Conservation (phyloP, 306 rosid genomes). For the Ceratonia siliqua region DNA sequence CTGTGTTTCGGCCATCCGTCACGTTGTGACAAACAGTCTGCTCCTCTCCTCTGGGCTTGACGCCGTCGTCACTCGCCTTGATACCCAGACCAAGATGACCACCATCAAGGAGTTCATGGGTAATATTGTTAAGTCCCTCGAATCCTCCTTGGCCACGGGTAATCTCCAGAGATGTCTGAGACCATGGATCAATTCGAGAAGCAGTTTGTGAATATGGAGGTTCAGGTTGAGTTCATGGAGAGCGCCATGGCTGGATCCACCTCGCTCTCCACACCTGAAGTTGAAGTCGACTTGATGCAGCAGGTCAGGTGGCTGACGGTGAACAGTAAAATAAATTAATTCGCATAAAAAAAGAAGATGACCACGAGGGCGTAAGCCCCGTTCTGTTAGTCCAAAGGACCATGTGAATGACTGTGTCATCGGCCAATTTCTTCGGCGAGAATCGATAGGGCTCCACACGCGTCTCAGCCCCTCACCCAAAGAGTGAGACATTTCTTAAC, state of each 20-base stretch:
- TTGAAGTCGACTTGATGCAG: constrained; percentile 75
- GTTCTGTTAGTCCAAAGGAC: constrained; percentile 35
- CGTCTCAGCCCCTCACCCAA: constrained; percentile 34
- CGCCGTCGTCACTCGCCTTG: constrained; percentile 80
- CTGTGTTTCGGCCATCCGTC: too few relatives aligned
- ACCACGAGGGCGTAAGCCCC: constrained; percentile 41
- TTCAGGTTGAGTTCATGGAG: constrained; percentile 83
- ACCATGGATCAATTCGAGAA: constrained; percentile 77
- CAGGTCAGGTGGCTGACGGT: too few relatives aligned
- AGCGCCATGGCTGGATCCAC: constrained; percentile 81
- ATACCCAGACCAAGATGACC: constrained; percentile 76
- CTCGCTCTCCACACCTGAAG: constrained; percentile 74
- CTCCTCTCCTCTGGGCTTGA: constrained; percentile 75
- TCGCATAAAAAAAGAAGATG: too few relatives aligned
- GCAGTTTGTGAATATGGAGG: constrained; percentile 84
- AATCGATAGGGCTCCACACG: constrained; percentile 34
- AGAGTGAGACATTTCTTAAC: not conserved
- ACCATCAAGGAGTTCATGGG: constrained; percentile 72
- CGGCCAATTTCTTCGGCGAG: constrained; percentile 18
- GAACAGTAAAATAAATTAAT: too few relatives aligned
- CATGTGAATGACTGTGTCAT: constrained; percentile 34
- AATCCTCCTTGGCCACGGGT: constrained; percentile 58
- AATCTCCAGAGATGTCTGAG: constrained; percentile 81
- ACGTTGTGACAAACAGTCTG: too few relatives aligned
- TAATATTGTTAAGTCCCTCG: constrained; percentile 65